Evolutionary conservation across 1,284 basidiomycete genomes (phyloP), one percentile per base, ranked within the genome.

Genomic region (Trichosporon faecale): DNA sequence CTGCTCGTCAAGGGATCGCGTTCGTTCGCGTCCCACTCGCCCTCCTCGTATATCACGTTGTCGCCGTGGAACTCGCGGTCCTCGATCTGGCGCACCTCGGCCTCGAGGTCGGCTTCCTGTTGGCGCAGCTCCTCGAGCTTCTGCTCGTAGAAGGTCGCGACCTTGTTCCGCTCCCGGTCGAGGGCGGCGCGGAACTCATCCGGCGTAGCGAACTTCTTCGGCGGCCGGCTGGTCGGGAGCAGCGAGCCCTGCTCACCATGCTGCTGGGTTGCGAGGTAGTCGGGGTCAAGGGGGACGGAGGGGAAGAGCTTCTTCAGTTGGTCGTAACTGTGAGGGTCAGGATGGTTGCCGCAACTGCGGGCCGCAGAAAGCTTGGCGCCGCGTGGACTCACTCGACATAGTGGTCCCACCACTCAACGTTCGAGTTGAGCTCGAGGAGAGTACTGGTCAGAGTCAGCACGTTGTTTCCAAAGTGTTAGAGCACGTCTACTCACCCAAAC

Each of bases 371-470:
- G 57, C 57, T 61, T 31, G 57, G 57, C 57, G 29, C 57, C 18
- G 57, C 27, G 29, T 29, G 44, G 12, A 78, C 82, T 74, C 69
- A 83, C 81, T 85, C 83, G 72, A 98, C 91, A 80, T 98, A 98
- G 74, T 95, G 89, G 77, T 94, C 91, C 88, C 91, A 91, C 95
- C 95, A 98, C 73, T 98, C 95, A 0, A 94, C 88, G 52, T 95
- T 92, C 25, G 93, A 91, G 78, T 98, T 97, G 84, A 96, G 95
- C 80, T 95, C 93, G 73, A 97, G 87, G 16, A 93, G 91, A 63
- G 88, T 88, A 65, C 87, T 88, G 78, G 25, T 31, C 29, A 31
- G 9, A 12, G 37, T 61, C 57, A 64, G 67, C 68, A 2, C 4
- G 27, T 12, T 27, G 21, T 16, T 66, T 27, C 31, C 21, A 7